phyloP scores from a whole-genome alignment of 2,329 filamentous ascomycete genomes.

The Talaromyces piceae region DNA sequence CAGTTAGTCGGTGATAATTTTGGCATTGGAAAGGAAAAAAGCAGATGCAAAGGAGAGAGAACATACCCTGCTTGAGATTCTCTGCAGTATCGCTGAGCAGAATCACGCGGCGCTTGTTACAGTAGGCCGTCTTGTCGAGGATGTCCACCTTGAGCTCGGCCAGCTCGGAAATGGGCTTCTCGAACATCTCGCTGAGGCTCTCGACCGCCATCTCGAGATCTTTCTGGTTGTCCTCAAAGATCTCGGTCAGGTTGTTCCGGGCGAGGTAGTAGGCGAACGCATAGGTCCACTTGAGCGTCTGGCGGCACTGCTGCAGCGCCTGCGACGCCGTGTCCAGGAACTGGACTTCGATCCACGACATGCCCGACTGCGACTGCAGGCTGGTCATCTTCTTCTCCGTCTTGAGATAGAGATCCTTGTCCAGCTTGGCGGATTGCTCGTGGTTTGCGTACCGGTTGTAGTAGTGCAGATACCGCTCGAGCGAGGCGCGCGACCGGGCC shows the following conservation, averaged over 20 bases:
- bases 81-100: slow-evolving; percentile 87
- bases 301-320: slow-evolving; percentile 90
- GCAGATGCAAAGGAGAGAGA: background rate
- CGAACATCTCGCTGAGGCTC: slow-evolving; percentile 97
- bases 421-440: slow-evolving; percentile 91
- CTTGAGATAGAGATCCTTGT: slow-evolving; percentile 92
- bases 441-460: slow-evolving; percentile 99
- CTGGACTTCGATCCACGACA: slow-evolving; percentile 99
- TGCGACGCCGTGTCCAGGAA: slow-evolving; percentile 91
- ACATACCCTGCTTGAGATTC: slow-evolving; percentile 75
- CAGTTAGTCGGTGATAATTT: slow-evolving; percentile 11
- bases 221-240: slow-evolving; percentile 98
- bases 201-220: slow-evolving; percentile 96
- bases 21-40: background rate
- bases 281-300: slow-evolving; percentile 98
- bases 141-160: slow-evolving; percentile 89
- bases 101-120: slow-evolving; percentile 84
- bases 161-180: slow-evolving; percentile 86
- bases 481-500: slow-evolving; percentile 77
- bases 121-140: slow-evolving; percentile 97
- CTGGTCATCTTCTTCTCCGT: slow-evolving; percentile 99
- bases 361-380: slow-evolving; percentile 83
- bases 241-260: slow-evolving; percentile 89
- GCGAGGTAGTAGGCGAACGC: slow-evolving; percentile 97
- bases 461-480: slow-evolving; percentile 97